Conservation (phyloP, 2,329 filamentous ascomycete species). For the Trichoderma koningii region DNA sequence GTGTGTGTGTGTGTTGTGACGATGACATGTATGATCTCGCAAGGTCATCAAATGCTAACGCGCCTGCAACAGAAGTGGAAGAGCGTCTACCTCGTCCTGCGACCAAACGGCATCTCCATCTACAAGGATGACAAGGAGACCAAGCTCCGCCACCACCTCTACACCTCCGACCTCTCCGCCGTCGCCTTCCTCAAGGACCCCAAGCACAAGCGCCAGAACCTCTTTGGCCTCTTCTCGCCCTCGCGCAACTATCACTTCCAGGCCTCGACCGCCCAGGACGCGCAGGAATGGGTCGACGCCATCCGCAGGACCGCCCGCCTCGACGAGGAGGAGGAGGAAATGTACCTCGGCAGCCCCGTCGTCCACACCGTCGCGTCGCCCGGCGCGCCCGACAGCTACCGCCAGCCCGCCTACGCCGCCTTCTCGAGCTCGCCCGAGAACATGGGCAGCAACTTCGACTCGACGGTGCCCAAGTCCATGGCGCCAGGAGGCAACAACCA, state of each 20-base stretch:
- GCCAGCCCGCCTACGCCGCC: constrained; percentile 42
- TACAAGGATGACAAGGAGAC: constrained; percentile 92
- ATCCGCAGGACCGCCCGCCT: constrained; percentile 80
- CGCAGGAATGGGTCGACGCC: constrained; percentile 80
- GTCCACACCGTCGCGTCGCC: constrained; percentile 50
- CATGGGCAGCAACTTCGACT: constrained; percentile 40
- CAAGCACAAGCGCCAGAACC: constrained; percentile 80
- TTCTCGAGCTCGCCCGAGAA: constrained; percentile 64
- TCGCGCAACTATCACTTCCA: constrained; percentile 91
- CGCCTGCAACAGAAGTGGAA: constrained; percentile 73
- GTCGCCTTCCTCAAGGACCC: constrained; percentile 86
- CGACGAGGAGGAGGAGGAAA: constrained; percentile 84
- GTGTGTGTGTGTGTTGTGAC: constrained; percentile 32
- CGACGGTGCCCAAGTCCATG: constrained; percentile 41
- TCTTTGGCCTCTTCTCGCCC: constrained; percentile 91
- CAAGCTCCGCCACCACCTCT: constrained; percentile 84
- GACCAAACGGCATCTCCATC: constrained; percentile 85
- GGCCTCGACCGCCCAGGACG: constrained; percentile 70
- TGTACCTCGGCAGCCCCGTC: constrained; percentile 70
- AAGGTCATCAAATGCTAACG: constrained; percentile 28
- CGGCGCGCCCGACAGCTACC: constrained; percentile 25
- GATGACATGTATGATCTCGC: background rate
- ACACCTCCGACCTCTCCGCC: constrained; percentile 85
- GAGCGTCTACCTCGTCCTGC: constrained; percentile 81
- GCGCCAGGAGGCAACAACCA: constrained; percentile 43